Percentiles rank a stretch among this genome's conserved stretches.
Conservation (phyloP, 2,329 filamentous ascomycete species). For the Dendryphion nanum region DNA sequence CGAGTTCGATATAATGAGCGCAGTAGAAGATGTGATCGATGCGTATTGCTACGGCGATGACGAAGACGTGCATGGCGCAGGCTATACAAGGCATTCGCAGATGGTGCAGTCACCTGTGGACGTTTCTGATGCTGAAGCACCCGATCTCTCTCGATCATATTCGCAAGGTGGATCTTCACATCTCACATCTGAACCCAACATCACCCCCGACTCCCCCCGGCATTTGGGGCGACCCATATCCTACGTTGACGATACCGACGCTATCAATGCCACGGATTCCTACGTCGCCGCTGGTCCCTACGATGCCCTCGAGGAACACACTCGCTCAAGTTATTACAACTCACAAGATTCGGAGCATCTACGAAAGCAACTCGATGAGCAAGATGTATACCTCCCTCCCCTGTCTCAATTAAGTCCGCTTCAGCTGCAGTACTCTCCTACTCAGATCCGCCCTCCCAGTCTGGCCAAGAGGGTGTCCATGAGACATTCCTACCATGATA, state of each 20-base stretch:
- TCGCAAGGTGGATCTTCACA: background rate
- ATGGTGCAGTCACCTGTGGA: background rate
- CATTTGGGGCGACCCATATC: background rate
- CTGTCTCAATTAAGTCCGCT: slow-evolving; percentile 3
- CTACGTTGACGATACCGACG: background rate
- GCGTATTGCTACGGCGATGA: slow-evolving; percentile 61
- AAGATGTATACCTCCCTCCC: slow-evolving; percentile 1
- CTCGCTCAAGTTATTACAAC: background rate
- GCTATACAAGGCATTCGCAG: background rate
- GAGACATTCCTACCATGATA: too few relatives aligned
- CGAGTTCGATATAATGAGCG: slow-evolving; percentile 51
- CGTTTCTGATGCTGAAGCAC: background rate
- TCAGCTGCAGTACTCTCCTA: slow-evolving; percentile 4
- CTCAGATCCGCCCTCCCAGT: too few relatives aligned
- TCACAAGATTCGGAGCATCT: background rate
- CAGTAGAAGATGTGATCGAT: slow-evolving; percentile 59
- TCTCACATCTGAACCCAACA: background rate
- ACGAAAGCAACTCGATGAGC: background rate
- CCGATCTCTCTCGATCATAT: background rate
- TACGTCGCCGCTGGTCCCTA: background rate
- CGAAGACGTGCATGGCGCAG: slow-evolving; percentile 32
- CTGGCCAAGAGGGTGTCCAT: too few relatives aligned
- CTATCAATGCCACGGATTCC: background rate
- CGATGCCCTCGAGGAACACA: background rate
- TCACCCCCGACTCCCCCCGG: background rate